Evolutionary conservation across 345 rosid species (phyloP).

Genomic region (Hypericum perforatum): DNA sequence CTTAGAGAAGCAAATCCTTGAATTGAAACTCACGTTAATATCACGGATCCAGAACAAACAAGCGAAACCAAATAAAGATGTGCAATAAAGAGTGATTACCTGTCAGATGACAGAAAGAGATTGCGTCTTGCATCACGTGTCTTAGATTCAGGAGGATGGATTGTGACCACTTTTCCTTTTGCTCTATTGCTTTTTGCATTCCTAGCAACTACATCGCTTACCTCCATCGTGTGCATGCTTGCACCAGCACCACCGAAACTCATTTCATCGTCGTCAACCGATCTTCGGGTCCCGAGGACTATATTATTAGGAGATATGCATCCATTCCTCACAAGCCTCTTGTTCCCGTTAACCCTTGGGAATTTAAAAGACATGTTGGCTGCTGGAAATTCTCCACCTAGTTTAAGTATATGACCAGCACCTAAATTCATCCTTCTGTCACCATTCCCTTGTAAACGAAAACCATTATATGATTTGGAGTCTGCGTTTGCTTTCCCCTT

Average conservation of each 20-base stretch:
- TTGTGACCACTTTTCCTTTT: conserved; percentile 40
- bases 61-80: too few relatives aligned
- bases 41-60: too few relatives aligned
- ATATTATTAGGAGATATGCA: conserved; percentile 72
- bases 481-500: conserved; percentile 70
- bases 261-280: conserved; percentile 19
- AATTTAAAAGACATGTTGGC: conserved; percentile 18
- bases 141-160: conserved; percentile 17
- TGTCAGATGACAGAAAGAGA: background rate
- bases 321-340: conserved; percentile 77
- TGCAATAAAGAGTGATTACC: too few relatives aligned
- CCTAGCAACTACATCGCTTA: conserved; percentile 42
- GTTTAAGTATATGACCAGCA: conserved; percentile 20
- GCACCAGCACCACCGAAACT: conserved; percentile 16
- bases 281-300: conserved; percentile 38
- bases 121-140: conserved; percentile 15
- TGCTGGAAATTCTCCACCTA: conserved; percentile 16
- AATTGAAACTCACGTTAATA: too few relatives aligned
- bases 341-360: conserved; percentile 40
- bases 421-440: conserved; percentile 33
- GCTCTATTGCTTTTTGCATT: conserved; percentile 20
- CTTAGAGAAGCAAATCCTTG: too few relatives aligned
- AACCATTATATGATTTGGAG: conserved; percentile 17
- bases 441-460: conserved; percentile 24
- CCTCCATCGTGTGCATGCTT: conserved; percentile 18